Percentiles rank a stretch among this genome's conserved stretches.
Evolutionary conservation across 2,329 filamentous ascomycete species (phyloP).

Genomic region (Raffaelea arxii): DNA sequence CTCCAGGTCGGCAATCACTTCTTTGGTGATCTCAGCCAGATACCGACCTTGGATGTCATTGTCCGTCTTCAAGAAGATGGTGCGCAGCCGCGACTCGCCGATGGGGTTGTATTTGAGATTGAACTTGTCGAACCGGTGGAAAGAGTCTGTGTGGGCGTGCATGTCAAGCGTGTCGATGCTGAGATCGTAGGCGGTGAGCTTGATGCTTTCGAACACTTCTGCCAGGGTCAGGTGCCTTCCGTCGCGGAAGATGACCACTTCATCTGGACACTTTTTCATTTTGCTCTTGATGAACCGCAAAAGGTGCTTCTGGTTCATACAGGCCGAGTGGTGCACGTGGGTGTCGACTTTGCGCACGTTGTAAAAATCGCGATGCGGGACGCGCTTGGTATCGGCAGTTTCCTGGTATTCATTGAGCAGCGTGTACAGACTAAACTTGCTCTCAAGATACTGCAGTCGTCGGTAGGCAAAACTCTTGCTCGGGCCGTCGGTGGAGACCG

Average conservation of each 20-base stretch:
- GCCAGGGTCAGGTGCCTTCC: constrained; percentile 82
- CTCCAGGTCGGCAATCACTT: constrained; percentile 93
- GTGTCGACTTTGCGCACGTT: constrained; percentile 98
- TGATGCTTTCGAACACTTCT: constrained; percentile 96
- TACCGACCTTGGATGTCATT: constrained; percentile 96
- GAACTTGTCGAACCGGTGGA: constrained; percentile 99
- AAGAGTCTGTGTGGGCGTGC: constrained; percentile 97
- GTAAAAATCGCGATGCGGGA: constrained; percentile 97
- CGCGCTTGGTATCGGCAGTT: constrained; percentile 93
- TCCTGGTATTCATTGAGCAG: constrained; percentile 96
- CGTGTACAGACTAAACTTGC: constrained; percentile 90
- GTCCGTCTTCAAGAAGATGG: constrained; percentile 98
- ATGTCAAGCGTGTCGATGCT: constrained; percentile 98
- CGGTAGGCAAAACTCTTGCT: constrained; percentile 96
- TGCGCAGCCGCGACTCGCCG: constrained; percentile 85
- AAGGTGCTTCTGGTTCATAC: constrained; percentile 99
- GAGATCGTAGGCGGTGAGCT: constrained; percentile 90
- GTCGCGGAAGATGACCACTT: constrained; percentile 86
- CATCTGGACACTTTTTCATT: constrained; percentile 96
- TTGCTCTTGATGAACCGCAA: constrained; percentile 99
- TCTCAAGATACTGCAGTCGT: constrained; percentile 88
- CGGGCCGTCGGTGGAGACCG: constrained; percentile 88
- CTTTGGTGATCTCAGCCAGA: constrained; percentile 92
- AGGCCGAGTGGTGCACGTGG: constrained; percentile 97
- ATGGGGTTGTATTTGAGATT: constrained; percentile 98